These are phyloP conservation scores for Begonia masoniana DNA, from an alignment of 306 rosid species.

Conservation along the genomic window DNA sequence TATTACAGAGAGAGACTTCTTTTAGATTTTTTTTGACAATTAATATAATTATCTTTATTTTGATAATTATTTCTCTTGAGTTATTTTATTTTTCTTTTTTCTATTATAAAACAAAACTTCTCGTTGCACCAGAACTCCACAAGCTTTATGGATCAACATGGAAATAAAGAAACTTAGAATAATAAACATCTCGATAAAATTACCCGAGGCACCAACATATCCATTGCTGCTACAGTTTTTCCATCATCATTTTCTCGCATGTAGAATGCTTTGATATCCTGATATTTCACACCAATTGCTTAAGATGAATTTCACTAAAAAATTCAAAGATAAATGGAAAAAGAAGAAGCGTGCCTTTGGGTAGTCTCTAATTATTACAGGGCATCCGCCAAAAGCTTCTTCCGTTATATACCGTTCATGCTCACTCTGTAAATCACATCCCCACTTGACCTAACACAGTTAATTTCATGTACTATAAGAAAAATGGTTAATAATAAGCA, in stretches of 20 bases:
- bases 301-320: conserved; percentile 1
- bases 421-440: conserved; percentile 95
- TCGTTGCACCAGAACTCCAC: too few species aligned
- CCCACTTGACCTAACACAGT: conserved; percentile 74
- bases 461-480: conserved; percentile 6
- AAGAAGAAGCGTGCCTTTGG: conserved; percentile 56
- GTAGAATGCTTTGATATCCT: conserved; percentile 96
- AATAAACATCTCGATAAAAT: conserved; percentile 1
- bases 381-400: conserved; percentile 76
- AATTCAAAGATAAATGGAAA: conserved; percentile 8
- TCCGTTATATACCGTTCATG: conserved; percentile 92
- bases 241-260: conserved; percentile 96
- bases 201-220: conserved; percentile 94
- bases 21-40: too few species aligned
- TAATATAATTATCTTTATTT: too few species aligned
- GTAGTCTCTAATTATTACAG: conserved; percentile 85
- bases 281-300: conserved; percentile 22
- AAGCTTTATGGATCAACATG: too few species aligned
- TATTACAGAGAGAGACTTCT: too few species aligned
- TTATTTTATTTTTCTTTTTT: too few species aligned
- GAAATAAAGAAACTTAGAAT: too few species aligned
- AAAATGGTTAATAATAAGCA: conserved; percentile 1
- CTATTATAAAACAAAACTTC: too few species aligned
- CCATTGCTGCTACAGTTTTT: conserved; percentile 96
- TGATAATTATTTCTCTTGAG: background rate